Evolutionary conservation across 163 green algal genomes (phyloP).

Genomic region (Trebouxiophyceae sp.): DNA sequence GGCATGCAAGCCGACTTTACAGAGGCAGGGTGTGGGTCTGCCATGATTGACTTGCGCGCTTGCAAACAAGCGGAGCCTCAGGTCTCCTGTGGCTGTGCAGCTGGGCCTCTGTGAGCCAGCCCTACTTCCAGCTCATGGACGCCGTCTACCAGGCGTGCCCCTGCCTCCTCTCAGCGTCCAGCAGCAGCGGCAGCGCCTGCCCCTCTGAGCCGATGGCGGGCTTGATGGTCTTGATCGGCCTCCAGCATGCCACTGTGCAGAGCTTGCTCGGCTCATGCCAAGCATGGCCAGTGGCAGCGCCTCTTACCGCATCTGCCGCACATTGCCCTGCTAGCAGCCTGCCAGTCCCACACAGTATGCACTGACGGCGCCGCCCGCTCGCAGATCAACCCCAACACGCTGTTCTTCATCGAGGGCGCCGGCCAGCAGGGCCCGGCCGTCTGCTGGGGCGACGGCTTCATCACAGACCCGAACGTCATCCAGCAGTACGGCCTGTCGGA

Average conservation of each 20-base stretch:
- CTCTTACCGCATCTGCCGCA: not conserved
- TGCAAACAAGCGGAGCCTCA: not conserved
- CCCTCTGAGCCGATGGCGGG: too few species aligned
- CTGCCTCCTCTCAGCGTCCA: not conserved
- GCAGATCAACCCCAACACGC: constrained; percentile 4
- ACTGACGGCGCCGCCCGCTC: not conserved
- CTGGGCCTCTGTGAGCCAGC: not conserved
- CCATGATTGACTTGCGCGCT: not conserved
- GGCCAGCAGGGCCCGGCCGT: not conserved
- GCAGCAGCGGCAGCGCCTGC: too few species aligned
- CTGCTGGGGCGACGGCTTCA: constrained; percentile 25
- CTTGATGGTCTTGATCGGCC: too few species aligned
- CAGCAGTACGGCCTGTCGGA: constrained; percentile 6
- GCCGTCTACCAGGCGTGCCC: not conserved
- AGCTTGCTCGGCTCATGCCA: too few species aligned
- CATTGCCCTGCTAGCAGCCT: not conserved
- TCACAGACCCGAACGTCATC: constrained; percentile 9
- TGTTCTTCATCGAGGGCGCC: constrained; percentile 8
- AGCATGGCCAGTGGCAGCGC: too few species aligned
- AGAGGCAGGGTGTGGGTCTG: not conserved
- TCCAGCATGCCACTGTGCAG: too few species aligned
- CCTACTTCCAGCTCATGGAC: constrained; percentile 10
- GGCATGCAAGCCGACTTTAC: not conserved
- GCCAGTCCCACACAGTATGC: not conserved
- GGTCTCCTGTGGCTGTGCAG: not conserved